phyloP scores from a whole-genome alignment of 1,284 basidiomycete species.

The Trichosporon sp. region DNA sequence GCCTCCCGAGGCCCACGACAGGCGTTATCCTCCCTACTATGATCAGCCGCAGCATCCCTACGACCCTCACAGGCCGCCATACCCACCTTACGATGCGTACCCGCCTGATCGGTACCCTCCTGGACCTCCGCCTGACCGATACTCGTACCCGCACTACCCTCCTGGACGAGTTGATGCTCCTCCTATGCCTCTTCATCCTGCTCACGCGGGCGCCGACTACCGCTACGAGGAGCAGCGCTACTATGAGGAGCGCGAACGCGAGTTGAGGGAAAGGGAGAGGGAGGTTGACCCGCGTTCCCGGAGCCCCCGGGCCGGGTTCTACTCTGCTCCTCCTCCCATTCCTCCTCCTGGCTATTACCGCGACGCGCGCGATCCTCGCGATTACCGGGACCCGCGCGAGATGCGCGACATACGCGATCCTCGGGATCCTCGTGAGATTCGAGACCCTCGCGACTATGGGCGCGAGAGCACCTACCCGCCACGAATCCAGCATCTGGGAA shows the following conservation, averaged over 20 bases:
- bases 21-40: slow-evolving; percentile 17
- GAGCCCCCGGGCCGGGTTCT: slow-evolving; percentile 4
- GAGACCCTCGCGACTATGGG: slow-evolving; percentile 7
- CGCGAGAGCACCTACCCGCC: slow-evolving; percentile 4
- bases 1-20: slow-evolving; percentile 10
- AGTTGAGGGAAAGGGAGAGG: slow-evolving; percentile 5
- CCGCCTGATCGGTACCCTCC: slow-evolving; percentile 13
- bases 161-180: slow-evolving; percentile 6
- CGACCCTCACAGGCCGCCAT: slow-evolving; percentile 15
- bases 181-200: slow-evolving; percentile 5
- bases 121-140: background rate
- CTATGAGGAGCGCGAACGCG: slow-evolving; percentile 16
- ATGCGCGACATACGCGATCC: slow-evolving; percentile 4
- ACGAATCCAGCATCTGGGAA: slow-evolving; percentile 11
- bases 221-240: slow-evolving; percentile 16
- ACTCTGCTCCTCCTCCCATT: slow-evolving; percentile 6
- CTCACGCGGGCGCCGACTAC: slow-evolving; percentile 14
- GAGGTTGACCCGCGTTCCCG: background rate
- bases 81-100: slow-evolving; percentile 9
- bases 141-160: slow-evolving; percentile 13
- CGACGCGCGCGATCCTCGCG: slow-evolving; percentile 12
- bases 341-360: slow-evolving; percentile 14
- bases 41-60: slow-evolving; percentile 15
- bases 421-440: slow-evolving; percentile 6
- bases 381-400: slow-evolving; percentile 8